phyloP scores from a whole-genome alignment of 495 filamentous ascomycete genomes.

The Glonium stellatum region DNA sequence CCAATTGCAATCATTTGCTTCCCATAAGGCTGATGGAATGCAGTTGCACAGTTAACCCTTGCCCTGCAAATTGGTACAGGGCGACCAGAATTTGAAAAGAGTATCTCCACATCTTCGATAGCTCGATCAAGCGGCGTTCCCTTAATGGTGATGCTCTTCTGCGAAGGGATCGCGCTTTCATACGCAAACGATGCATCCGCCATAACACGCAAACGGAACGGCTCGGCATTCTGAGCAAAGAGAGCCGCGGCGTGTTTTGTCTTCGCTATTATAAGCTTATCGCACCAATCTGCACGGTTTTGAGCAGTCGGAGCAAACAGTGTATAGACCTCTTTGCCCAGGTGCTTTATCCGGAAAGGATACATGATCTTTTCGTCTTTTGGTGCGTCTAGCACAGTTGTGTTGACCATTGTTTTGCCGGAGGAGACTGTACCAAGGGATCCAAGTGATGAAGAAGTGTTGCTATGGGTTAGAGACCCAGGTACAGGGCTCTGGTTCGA shows the following conservation, averaged over 20 bases:
- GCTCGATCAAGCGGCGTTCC: conserved; percentile 90
- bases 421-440: conserved; percentile 42
- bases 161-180: conserved; percentile 51
- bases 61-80: conserved; percentile 74
- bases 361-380: conserved; percentile 80
- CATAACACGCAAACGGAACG: conserved; percentile 85
- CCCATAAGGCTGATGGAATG: conserved; percentile 71
- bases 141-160: conserved; percentile 60
- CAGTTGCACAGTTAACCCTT: conserved; percentile 83
- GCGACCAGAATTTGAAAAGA: conserved; percentile 56
- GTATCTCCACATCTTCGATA: conserved; percentile 77
- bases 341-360: conserved; percentile 92
- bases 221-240: conserved; percentile 89
- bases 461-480: conserved; percentile 56
- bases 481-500: conserved; percentile 46
- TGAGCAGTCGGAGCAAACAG: conserved; percentile 71
- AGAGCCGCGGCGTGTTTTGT: conserved; percentile 82
- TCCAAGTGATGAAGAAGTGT: conserved; percentile 49
- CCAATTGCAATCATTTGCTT: conserved; percentile 90
- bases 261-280: conserved; percentile 90
- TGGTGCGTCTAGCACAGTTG: conserved; percentile 46
- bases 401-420: conserved; percentile 42
- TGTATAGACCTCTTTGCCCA: conserved; percentile 84
- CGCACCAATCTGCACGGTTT: conserved; percentile 80
- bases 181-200: conserved; percentile 87